phyloP scores from a whole-genome alignment of 345 rosid species.

The Barbarea vulgaris region DNA sequence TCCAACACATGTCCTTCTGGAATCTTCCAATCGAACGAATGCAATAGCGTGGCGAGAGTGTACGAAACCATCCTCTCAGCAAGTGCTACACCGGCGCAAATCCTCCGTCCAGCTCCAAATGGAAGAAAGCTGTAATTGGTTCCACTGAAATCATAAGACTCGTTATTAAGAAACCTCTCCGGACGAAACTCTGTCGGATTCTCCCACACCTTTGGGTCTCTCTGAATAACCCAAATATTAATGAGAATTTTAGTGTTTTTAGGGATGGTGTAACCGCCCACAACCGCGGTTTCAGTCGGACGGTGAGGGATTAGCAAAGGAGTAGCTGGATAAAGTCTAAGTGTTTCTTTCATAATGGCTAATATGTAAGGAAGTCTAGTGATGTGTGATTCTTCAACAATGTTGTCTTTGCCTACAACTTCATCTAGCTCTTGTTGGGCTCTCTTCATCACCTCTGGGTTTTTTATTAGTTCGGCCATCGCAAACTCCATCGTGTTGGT shows the following conservation, averaged over 20 bases:
- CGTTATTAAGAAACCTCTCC: constrained; percentile 30
- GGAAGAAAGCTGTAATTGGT: constrained; percentile 59
- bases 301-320: constrained; percentile 31
- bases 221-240: constrained; percentile 28
- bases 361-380: constrained; percentile 24
- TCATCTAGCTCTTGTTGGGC: constrained; percentile 32
- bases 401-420: constrained; percentile 27
- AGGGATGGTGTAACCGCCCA: constrained; percentile 28
- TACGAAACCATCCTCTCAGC: constrained; percentile 75
- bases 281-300: constrained; percentile 10
- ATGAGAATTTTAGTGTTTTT: constrained; percentile 27
- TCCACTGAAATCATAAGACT: constrained; percentile 58
- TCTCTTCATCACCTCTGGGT: constrained; percentile 7
- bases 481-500: constrained; percentile 32
- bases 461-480: constrained; percentile 28
- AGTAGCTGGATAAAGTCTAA: constrained; percentile 27
- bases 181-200: constrained; percentile 26
- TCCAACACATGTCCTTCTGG: constrained; percentile 36
- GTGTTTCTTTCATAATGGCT: constrained; percentile 39
- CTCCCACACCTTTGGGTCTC: constrained; percentile 33
- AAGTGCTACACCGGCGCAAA: constrained; percentile 66
- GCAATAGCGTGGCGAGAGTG: constrained; percentile 58
- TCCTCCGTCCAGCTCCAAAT: constrained; percentile 88
- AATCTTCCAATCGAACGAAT: constrained; percentile 77
- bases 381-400: constrained; percentile 36